Base-by-base conservation (phyloP, 2,329 filamentous ascomycete species). In the Coniochaeta sp. region DNA sequence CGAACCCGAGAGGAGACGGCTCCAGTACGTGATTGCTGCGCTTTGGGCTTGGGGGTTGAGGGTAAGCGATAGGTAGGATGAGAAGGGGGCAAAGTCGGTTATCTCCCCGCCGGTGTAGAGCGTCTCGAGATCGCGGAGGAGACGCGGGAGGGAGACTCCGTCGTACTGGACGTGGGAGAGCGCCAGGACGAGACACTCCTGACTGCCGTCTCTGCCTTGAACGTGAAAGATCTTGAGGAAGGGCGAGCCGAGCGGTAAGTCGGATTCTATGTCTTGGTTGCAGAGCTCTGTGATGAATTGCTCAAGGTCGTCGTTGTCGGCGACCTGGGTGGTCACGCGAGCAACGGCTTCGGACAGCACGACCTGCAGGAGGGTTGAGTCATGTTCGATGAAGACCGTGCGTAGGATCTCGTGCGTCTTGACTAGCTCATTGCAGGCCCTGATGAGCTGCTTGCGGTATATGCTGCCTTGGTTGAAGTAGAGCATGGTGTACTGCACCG, bases 131-230 rank as follows among this genome's bases (percentile, higher is more conserved):
- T 79, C 73, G 1, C 70, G 67, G 31, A 77, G 73, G 0, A 79
- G 65, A 1, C 71, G 67, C 0, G 77, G 77, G 1, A 80, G 67
- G 8, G 73, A 79, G 22, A 79, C 73, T 26, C 77, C 77, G 24
- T 80, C 77, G 56, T 80, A 80, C 58, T 79, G 77, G 0, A 77
- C 75, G 61, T 80, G 78, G 0, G 78, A 81, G 9, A 81, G 70
- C 34, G 76, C 69, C 60, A 79, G 69, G 6, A 72, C 67, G 17
- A 79, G 71, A 12, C 71, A 73, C 1, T 72, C 66, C 5, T 70
- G 62, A 14, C 58, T 62, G 17, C 50, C 64, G 3, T 65, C 54
- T 12, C 57, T 47, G 43, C 61, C 62, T 50, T 69, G 43, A 14
- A 68, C 65, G 28, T 66, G 62, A 59, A 68, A 57, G 9, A 72